Conservation (phyloP, 2,329 filamentous ascomycete genomes). For the Epichloe festucae region DNA sequence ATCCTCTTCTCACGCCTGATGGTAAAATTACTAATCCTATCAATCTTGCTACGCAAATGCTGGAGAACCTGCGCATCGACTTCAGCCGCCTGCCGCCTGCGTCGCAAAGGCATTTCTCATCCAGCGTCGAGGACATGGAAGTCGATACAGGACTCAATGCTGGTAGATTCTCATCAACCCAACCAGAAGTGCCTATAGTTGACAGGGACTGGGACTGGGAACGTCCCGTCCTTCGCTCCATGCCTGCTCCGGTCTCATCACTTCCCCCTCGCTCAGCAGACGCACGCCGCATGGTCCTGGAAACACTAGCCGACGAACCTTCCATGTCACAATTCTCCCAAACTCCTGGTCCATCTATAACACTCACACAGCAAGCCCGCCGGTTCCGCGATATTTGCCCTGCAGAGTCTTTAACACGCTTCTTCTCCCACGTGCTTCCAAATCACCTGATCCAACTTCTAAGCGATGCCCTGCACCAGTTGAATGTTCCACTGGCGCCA, state of each 20-base stretch:
- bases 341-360: slow-evolving; percentile 64
- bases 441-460: slow-evolving; percentile 68
- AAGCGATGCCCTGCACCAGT: slow-evolving; percentile 65
- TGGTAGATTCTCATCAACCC: slow-evolving; percentile 59
- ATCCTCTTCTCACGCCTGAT: slow-evolving; percentile 60
- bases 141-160: slow-evolving; percentile 40
- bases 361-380: slow-evolving; percentile 77
- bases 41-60: slow-evolving; percentile 84
- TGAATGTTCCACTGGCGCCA: slow-evolving; percentile 63
- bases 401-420: slow-evolving; percentile 73
- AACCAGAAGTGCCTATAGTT: slow-evolving; percentile 65
- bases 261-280: slow-evolving; percentile 20
- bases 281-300: slow-evolving; percentile 32
- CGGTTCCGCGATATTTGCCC: slow-evolving; percentile 87
- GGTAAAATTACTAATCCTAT: slow-evolving; percentile 69
- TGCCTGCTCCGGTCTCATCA: slow-evolving; percentile 27
- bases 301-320: slow-evolving; percentile 71
- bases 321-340: slow-evolving; percentile 76
- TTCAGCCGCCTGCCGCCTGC: slow-evolving; percentile 56
- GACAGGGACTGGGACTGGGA: slow-evolving; percentile 84
- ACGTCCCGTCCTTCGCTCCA: slow-evolving; percentile 47
- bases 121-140: slow-evolving; percentile 49
- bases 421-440: slow-evolving; percentile 73
- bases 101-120: slow-evolving; percentile 22
- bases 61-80: slow-evolving; percentile 81